Percentiles rank a stretch among this genome's conserved stretches.
These are phyloP conservation scores for Gamsiella multidivaricata DNA, from an alignment of 192 early-diverging fungal genomes.

Conservation along the genomic window DNA sequence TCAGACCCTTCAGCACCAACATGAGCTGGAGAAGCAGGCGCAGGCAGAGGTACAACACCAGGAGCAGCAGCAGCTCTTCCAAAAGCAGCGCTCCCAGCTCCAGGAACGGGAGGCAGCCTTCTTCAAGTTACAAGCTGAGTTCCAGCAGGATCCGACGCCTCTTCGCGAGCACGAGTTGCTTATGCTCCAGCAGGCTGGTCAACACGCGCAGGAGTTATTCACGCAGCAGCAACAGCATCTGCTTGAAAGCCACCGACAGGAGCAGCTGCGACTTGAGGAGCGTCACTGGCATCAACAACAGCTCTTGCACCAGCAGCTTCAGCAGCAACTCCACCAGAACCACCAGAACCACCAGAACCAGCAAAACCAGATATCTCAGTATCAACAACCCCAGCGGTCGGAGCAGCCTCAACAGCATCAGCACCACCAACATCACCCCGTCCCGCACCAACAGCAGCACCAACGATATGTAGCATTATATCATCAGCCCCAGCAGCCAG, in stretches of 20 bases:
- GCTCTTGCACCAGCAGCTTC: constrained; percentile 8
- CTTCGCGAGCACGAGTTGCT: constrained; percentile 29
- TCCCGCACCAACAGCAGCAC: constrained; percentile 9
- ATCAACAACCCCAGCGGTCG: not conserved
- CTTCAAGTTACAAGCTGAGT: constrained; percentile 19
- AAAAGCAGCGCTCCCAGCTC: constrained; percentile 22
- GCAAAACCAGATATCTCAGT: not conserved
- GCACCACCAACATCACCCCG: not conserved
- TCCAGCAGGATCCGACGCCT: constrained; percentile 26
- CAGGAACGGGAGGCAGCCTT: constrained; percentile 25
- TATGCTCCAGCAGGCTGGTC: constrained; percentile 33
- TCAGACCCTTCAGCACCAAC: constrained; percentile 18
- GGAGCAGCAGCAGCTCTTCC: constrained; percentile 27
- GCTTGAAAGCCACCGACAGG: constrained; percentile 32
- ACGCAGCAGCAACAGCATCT: constrained; percentile 37
- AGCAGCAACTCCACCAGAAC: constrained; percentile 32
- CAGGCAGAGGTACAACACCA: constrained; percentile 17
- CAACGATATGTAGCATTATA: not conserved
- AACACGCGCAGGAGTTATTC: constrained; percentile 34
- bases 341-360: constrained; percentile 10
- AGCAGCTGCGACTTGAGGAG: constrained; percentile 41
- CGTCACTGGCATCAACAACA: constrained; percentile 47
- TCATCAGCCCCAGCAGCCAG: constrained; percentile 8
- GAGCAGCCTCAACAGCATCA: not conserved
- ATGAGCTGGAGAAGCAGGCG: constrained; percentile 20